Evolutionary conservation across 2,329 filamentous ascomycete genomes (phyloP), one percentile per base, ranked within the genome.

Genomic region (Aspergillus pseudoglaucus): DNA sequence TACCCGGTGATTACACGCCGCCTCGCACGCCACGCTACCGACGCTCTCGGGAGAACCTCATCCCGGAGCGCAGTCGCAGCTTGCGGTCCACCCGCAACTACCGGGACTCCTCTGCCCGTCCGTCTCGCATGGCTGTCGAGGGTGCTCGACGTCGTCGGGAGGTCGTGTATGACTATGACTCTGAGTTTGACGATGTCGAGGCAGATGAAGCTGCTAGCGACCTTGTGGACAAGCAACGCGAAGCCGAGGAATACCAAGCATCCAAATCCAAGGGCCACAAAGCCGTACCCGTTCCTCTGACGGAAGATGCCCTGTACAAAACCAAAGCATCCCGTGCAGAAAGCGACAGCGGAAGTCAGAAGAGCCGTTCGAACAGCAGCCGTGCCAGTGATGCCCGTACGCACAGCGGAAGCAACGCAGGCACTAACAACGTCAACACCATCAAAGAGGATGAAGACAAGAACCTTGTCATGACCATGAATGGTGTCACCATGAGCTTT

Each of bases 211-310:
- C 59, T 0, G 57, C 25, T 2, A 59, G 50, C 15, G 62, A 58
- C 20, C 53, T 71, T n/a, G 70, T 69, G 46, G 61, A 68, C 23
- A 68, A 66, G 45, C 62, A 68, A 17, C 60, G 63, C 1, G 63
- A 59, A 39, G 64, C 59, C 4, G 70, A 72, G 51, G 60, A 65
- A 46, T 72, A 73, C 49, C 69, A 72, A 52, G 67, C 64, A n/a
- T 54, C 58, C 6, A 60, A 61, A 22, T 15, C 37, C 37, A 39
- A 39, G 37, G 10, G 64, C 5, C 57, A 56, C 37, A 60, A 60
- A 27, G 43, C 54, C 4, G 45, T 52, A 15, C 51, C 57, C 5
- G 47, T 62, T 12, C 62, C 67, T n/a, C 53, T 67, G 27, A 70
- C 66, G 2, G 52, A 59, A 3, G 68, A 70, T 49, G 59, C 63